Evolutionary conservation across 2,329 filamentous ascomycete species (phyloP), one percentile per base, ranked within the genome.

Genomic region (Trichoderma arundinaceum): DNA sequence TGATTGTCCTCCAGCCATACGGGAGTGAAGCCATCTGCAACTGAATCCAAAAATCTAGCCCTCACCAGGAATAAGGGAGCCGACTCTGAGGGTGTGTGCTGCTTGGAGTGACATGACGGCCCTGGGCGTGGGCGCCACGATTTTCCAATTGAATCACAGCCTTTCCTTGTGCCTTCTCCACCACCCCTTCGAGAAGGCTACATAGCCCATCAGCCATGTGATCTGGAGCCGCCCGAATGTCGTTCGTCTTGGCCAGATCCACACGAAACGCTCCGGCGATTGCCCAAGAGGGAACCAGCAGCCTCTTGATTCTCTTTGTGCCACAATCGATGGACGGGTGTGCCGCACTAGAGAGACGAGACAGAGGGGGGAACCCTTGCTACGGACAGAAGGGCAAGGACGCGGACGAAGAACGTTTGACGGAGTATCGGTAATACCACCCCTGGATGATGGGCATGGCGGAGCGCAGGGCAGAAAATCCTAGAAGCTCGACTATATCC

Each of bases 151-250:
- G 13, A 48, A 56, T 59, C 35, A 56, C 51, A 64, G 19, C 19
- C 53, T 58, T 43, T 35, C 22, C 9, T n/a, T 41, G 38, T 17
- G 51, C 46, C 38, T 54, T 54, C 49, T 48, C 60, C 60, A 51
- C 51, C 57, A 46, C 51, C 48, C 51, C 51, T 54, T 61, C 8
- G 51, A 39, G 17, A 61, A 35, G 56, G 56, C 64, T 57, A 66
- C 64, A 66, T 66, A 35, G 32, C 35, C 48, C 33, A 46, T 56
- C 57, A 52, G 41, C 56, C 64, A 60, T 66, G 64, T 66, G 64
- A 66, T 61, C 64, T 61, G 39, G 48, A 66, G 64, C 48, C 51
- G 51, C 61, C 41, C 51, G 39, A 44, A 39, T 41, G 43, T 49
- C 43, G 52, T 32, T 35, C 33, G 32, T 35, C 43, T 57, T 19